These are phyloP conservation scores for Mycosarcoma maydis DNA, from an alignment of 1,284 basidiomycete genomes.

Conservation along the genomic window DNA sequence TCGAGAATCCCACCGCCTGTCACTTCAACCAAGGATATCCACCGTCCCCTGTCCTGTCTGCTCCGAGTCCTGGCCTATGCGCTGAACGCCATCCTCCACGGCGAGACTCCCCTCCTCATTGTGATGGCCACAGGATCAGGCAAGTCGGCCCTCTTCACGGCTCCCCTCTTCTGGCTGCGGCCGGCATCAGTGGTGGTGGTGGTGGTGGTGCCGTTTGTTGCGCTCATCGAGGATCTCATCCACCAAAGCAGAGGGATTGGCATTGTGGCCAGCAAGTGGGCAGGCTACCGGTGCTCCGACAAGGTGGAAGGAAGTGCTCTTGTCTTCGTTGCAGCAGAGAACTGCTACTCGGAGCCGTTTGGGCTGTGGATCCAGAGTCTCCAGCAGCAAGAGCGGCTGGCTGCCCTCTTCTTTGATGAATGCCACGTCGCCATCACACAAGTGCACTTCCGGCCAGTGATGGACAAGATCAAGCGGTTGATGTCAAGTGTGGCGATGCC, in stretches of 20 bases:
- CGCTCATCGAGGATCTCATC: not conserved
- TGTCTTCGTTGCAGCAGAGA: not conserved
- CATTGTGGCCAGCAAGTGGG: not conserved
- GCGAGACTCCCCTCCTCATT: conserved; percentile 3
- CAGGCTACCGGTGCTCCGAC: not conserved
- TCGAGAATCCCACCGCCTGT: no score
- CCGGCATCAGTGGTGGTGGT: not conserved
- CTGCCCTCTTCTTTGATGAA: conserved; percentile 11
- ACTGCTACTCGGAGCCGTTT: conserved; percentile 2
- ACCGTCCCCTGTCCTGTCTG: no score
- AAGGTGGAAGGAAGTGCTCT: not conserved
- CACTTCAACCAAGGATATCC: no score
- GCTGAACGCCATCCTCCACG: conserved; percentile 1
- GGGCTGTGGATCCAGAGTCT: not conserved
- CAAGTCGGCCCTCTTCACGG: conserved; percentile 10
- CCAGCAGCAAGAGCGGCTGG: conserved; percentile 1
- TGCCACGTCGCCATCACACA: not conserved
- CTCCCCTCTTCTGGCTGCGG: conserved; percentile 1
- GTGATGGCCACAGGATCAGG: conserved; percentile 5
- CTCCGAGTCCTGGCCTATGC: no score
- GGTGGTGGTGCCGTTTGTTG: not conserved
- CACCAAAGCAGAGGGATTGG: not conserved
- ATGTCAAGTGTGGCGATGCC: not conserved
- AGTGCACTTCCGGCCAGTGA: no score
- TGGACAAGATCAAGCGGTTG: no score